Evolutionary conservation across 2,329 filamentous ascomycete genomes (phyloP).

Genomic region (Colletotrichum sp.): DNA sequence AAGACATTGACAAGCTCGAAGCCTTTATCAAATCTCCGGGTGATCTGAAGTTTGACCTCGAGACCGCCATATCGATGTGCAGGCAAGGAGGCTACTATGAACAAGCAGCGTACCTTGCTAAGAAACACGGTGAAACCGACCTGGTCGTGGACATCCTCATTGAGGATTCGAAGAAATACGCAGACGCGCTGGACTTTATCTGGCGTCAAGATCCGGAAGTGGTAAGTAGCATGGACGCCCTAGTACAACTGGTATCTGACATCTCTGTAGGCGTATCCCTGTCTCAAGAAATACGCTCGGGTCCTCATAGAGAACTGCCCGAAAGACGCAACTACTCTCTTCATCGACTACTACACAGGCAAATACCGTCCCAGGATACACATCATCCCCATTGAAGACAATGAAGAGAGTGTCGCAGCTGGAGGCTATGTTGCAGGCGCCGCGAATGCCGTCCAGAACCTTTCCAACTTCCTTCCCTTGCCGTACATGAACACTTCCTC

Average conservation of each 20-base stretch:
- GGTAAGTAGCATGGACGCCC: too few species aligned
- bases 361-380: conserved; percentile 78
- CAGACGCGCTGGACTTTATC: conserved; percentile 88
- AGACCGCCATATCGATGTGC: conserved; percentile 97
- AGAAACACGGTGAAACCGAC: conserved; percentile 92
- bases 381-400: conserved; percentile 36
- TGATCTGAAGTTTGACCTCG: conserved; percentile 93
- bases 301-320: conserved; percentile 89
- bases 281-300: conserved; percentile 93
- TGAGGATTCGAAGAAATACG: conserved; percentile 91
- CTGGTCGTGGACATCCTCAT: conserved; percentile 95
- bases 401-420: conserved; percentile 39
- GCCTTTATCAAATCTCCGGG: conserved; percentile 95
- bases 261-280: conserved; percentile 73
- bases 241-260: too few species aligned
- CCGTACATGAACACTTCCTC: conserved; percentile 80
- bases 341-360: conserved; percentile 94
- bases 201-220: conserved; percentile 82
- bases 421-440: conserved; percentile 60
- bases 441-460: conserved; percentile 81
- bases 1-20: conserved; percentile 95
- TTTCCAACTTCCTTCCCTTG: conserved; percentile 82
- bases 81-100: conserved; percentile 96
- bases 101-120: conserved; percentile 93
- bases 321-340: conserved; percentile 80